Conservation (phyloP, 345 rosid species). For the Gossypium bickii region DNA sequence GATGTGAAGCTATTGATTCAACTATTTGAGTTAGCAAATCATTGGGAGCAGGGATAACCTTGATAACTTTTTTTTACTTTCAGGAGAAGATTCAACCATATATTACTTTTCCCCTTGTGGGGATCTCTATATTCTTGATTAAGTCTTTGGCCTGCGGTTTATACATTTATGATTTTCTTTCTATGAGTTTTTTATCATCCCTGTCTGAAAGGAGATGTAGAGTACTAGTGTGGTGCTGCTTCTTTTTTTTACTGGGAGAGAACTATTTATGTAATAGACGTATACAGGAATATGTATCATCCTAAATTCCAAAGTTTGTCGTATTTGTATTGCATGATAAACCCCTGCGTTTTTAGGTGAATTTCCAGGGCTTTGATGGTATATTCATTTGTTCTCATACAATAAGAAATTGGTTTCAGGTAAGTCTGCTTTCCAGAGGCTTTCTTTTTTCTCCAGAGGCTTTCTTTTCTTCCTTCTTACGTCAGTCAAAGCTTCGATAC, state of each 20-base stretch:
- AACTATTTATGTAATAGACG: background rate
- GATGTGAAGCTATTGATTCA: slow-evolving; percentile 16
- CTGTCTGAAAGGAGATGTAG: background rate
- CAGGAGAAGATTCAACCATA: background rate
- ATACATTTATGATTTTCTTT: no score
- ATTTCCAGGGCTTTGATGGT: background rate
- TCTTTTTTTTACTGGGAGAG: background rate
- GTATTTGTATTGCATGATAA: background rate
- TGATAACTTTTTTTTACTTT: slow-evolving; percentile 1
- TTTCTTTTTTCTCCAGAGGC: background rate
- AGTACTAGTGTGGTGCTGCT: background rate
- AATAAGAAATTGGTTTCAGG: background rate
- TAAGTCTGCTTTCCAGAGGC: background rate
- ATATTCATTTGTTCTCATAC: background rate
- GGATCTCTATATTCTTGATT: background rate
- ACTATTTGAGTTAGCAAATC: slow-evolving; percentile 14
- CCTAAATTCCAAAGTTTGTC: background rate
- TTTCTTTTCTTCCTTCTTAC: background rate
- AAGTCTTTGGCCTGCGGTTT: slow-evolving; percentile 5
- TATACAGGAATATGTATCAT: background rate
- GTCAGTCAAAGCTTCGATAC: background rate
- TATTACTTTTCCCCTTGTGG: background rate
- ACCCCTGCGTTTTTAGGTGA: background rate
- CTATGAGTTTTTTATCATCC: background rate
- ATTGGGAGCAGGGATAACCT: slow-evolving; percentile 25